phyloP scores from a whole-genome alignment of 805 yeast species.

The Wickerhamomyces bovis region DNA sequence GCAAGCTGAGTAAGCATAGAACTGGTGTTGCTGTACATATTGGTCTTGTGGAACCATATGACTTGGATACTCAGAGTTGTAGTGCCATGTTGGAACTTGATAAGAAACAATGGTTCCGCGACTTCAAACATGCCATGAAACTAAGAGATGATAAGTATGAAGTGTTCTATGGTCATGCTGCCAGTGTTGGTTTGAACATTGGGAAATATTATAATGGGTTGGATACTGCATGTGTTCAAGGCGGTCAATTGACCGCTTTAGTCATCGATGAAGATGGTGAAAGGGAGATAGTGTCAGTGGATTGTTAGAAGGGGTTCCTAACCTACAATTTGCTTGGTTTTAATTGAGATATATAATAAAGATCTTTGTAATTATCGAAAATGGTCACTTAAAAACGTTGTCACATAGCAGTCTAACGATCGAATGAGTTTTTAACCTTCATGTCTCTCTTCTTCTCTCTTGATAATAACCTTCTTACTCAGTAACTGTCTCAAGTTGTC shows the following conservation, averaged over 20 bases:
- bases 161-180: constrained; percentile 87
- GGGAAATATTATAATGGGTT: constrained; percentile 69
- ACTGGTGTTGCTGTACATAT: constrained; percentile 68
- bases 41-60: constrained; percentile 53
- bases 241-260: constrained; percentile 61
- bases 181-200: constrained; percentile 64
- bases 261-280: constrained; percentile 11
- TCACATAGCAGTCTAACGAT: background rate
- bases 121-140: constrained; percentile 20
- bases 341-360: no score
- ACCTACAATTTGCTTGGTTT: no score
- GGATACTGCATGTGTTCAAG: constrained; percentile 79
- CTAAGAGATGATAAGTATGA: constrained; percentile 26
- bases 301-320: background rate
- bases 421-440: constrained; percentile 9
- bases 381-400: no score
- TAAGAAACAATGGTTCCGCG: constrained; percentile 55
- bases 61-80: background rate
- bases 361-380: background rate
- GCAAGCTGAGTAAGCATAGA: constrained; percentile 40
- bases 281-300: background rate
- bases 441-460: constrained; percentile 43
- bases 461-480: constrained; percentile 54
- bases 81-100: constrained; percentile 56
- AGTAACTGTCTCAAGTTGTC: constrained; percentile 56